A percentile compares a stretch with the other conserved stretches of the same genome.
These are phyloP conservation scores for Cyclotella sp. DNA, from an alignment of 108 stramenopile species.

Conservation along the genomic window DNA sequence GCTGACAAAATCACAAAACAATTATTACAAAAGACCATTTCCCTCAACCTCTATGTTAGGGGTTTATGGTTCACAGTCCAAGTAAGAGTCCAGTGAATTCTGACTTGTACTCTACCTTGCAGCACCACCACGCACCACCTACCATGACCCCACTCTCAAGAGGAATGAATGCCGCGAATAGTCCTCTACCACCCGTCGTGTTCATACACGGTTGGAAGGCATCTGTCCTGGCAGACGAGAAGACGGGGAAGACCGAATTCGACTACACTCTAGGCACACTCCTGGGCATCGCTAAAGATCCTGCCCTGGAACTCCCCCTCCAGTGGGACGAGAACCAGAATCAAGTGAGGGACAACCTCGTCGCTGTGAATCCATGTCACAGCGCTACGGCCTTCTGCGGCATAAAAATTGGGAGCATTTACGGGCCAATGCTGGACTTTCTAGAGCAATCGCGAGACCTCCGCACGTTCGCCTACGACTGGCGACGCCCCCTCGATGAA, in stretches of 20 bases:
- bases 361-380: neutral
- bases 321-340: neutral
- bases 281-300: neutral
- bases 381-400: neutral
- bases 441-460: conserved; percentile 17
- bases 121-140: too few relatives aligned
- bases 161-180: too few relatives aligned
- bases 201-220: conserved; percentile 33
- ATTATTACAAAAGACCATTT: too few relatives aligned
- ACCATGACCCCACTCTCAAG: too few relatives aligned
- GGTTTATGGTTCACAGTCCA: too few relatives aligned
- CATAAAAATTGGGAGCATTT: neutral
- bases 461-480: conserved; percentile 25
- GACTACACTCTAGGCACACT: neutral
- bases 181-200: conserved; percentile 27
- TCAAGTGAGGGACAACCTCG: neutral
- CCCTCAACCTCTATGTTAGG: too few relatives aligned
- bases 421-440: conserved; percentile 4
- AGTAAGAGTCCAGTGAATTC: too few relatives aligned
- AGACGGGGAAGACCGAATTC: neutral
- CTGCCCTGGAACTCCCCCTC: neutral
- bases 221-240: conserved; percentile 19
- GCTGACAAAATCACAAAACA: too few relatives aligned
- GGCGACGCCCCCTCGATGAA: conserved; percentile 24
- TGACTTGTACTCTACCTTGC: too few relatives aligned